These are phyloP conservation scores for Suillus hirtellus DNA, from an alignment of 768 basidiomycete genomes.

Conservation along the genomic window DNA sequence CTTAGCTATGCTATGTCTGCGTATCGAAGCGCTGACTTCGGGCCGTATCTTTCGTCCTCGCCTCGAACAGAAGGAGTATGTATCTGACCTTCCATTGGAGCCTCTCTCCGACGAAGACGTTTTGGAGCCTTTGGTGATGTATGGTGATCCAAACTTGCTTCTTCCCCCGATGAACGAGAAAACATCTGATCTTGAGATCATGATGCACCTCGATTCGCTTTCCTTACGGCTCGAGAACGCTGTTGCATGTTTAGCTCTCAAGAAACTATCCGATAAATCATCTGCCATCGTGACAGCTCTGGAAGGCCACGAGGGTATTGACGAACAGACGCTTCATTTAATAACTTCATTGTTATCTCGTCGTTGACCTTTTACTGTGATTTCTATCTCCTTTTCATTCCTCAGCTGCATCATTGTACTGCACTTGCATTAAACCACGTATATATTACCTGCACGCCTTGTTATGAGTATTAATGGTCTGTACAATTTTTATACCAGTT, in stretches of 20 bases:
- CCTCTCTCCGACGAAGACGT: constrained; percentile 22
- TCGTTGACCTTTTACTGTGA: constrained; percentile 16
- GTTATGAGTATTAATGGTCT: constrained; percentile 8
- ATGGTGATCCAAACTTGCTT: constrained; percentile 61
- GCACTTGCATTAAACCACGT: constrained; percentile 6
- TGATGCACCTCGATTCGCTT: constrained; percentile 74
- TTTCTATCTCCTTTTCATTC: constrained; percentile 4
- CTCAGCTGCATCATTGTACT: constrained; percentile 6
- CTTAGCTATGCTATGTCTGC: constrained; percentile 70
- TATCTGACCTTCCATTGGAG: constrained; percentile 21
- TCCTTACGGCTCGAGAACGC: constrained; percentile 78
- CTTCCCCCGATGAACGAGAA: constrained; percentile 70
- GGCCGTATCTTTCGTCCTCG: constrained; percentile 56
- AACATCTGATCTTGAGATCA: constrained; percentile 70
- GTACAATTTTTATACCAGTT: constrained; percentile 7
- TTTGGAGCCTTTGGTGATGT: constrained; percentile 40
- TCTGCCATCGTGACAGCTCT: constrained; percentile 38
- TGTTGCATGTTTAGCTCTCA: constrained; percentile 34
- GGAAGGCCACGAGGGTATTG: constrained; percentile 39
- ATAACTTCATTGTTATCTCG: constrained; percentile 37
- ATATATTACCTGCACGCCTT: constrained; percentile 3
- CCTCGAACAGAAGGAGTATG: constrained; percentile 41
- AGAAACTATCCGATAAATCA: constrained; percentile 15
- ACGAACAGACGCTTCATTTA: constrained; percentile 49
- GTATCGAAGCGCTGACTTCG: constrained; percentile 75